These are phyloP conservation scores for Pythium brassicae DNA, from an alignment of 352 stramenopile species.

Conservation along the genomic window DNA sequence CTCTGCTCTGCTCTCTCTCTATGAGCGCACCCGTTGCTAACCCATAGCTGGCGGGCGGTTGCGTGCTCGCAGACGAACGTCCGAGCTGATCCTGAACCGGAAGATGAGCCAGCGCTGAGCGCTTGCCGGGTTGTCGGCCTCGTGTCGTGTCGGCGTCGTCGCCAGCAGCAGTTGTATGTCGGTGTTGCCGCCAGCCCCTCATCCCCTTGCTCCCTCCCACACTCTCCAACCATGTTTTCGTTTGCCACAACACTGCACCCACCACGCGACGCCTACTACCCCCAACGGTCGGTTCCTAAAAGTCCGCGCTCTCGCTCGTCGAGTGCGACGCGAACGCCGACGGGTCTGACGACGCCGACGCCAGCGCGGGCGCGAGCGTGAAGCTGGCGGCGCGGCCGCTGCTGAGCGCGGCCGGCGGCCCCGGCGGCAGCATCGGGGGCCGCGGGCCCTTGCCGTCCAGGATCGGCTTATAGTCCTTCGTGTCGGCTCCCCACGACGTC, in stretches of 20 bases:
- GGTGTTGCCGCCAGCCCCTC: not conserved
- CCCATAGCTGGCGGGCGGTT: not conserved
- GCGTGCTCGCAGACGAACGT: constrained; percentile 56
- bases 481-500: constrained; percentile 55
- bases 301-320: constrained; percentile 55
- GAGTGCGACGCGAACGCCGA: constrained; percentile 24
- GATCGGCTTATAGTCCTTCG: constrained; percentile 69
- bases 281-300: constrained; percentile 31
- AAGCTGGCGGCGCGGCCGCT: constrained; percentile 39
- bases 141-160: not conserved
- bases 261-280: not conserved
- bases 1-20: not conserved
- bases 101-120: constrained; percentile 55
- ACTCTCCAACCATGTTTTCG: constrained; percentile 3
- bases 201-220: not conserved
- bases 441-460: constrained; percentile 24
- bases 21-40: not conserved
- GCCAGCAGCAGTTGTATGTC: not conserved
- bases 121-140: not conserved
- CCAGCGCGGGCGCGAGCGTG: constrained; percentile 36
- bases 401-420: constrained; percentile 6
- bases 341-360: constrained; percentile 23
- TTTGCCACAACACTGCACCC: not conserved
- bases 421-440: constrained; percentile 20
- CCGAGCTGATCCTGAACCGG: constrained; percentile 81